phyloP scores from a whole-genome alignment of 176 grass and related monocot species.

The Bonia amplexicaulis region DNA sequence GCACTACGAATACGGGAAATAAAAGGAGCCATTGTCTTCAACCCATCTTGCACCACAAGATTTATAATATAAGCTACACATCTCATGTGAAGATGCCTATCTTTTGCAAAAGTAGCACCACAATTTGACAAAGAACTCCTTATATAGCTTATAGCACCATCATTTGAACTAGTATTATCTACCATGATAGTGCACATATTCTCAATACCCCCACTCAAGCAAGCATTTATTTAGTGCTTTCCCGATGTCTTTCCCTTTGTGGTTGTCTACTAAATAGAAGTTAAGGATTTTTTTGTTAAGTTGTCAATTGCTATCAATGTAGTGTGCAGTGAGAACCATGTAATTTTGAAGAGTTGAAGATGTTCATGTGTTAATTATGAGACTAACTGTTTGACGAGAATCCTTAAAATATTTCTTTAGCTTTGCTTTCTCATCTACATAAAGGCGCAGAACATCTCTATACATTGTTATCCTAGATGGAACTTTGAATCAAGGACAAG shows the following conservation, averaged over 20 bases:
- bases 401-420: no score
- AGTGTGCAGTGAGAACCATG: background rate
- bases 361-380: no score
- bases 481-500: background rate
- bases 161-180: no score
- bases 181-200: background rate
- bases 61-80: background rate
- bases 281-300: background rate
- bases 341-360: no score
- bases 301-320: background rate
- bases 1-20: no score
- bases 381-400: no score
- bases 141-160: background rate
- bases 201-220: background rate
- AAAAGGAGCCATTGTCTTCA: no score
- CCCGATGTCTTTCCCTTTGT: background rate
- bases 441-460: no score
- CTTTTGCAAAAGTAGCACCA: background rate
- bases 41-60: background rate
- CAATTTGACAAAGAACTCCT: background rate
- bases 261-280: background rate
- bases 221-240: background rate
- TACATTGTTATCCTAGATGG: background rate
- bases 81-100: background rate
- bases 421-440: no score